Base-by-base conservation (phyloP, 257 asterid genomes). In the Eucommia ulmoides region DNA sequence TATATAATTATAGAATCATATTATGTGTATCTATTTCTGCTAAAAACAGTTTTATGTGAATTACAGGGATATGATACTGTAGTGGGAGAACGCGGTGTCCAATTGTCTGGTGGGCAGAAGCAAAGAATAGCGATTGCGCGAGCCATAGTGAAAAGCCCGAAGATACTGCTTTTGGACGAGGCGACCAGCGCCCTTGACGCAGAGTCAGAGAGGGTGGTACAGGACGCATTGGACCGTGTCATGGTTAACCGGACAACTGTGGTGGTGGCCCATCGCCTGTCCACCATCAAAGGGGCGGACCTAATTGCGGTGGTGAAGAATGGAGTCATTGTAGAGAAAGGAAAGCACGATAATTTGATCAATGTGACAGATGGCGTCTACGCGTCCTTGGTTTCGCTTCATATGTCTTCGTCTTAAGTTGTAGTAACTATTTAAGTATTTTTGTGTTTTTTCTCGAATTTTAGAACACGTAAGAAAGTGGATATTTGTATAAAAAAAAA, bases 181-280 rank as follows among this genome's bases (percentile, higher is more conserved):
- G n/a, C n/a, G n/a, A 81, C 93, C 0, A 82, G 88, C 21, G 85
- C 93, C 8, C 49, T 82, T 61, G 89, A 82, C 21, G 85, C 93
- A 8, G 89, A 82, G 24, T 82, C 93, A 6, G 93, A 82, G 58
- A 69, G 79, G 47, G 71, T 74, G 0, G 93, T 79, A 20, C 85
- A 82, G 52, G 80, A 69, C 51, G 93, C 93, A 25, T 77, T 82
- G 1, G 81, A 82, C 19, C 41, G 73, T 18, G 80, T 73, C 1
- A 71, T 79, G 81, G 63, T 76, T 56, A 58, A 76, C 59, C 45
- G 85, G 61, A 82, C 89, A 0, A 79, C 83, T 0, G 74, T 82
- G 2, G 66, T 76, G 1, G 82, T 82, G 65, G 89, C 93, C 18
- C 93, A 82, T 47, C 65, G 93, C 52, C 57, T 82, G 8, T 82